A percentile compares a stretch with the other conserved stretches of the same genome.
Evolutionary conservation across 1,284 basidiomycete species (phyloP).

Genomic region (Apiotrichum sp.): DNA sequence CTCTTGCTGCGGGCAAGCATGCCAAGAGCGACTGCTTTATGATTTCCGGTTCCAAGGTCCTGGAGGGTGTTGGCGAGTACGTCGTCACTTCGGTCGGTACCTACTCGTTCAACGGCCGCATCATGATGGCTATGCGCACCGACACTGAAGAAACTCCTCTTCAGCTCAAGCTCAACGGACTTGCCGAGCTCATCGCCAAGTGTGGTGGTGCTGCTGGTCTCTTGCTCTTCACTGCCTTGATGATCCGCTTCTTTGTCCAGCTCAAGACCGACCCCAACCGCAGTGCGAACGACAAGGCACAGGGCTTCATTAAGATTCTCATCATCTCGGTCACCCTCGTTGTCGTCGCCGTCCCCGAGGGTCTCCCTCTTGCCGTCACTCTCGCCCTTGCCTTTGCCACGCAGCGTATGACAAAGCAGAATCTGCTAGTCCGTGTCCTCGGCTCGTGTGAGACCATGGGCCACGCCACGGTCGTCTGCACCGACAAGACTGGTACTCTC

Average conservation of each 20-base stretch:
- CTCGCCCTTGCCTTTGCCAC: conserved; percentile 95
- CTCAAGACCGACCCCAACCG: conserved; percentile 58
- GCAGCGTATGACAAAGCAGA: conserved; percentile 91
- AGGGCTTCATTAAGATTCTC: conserved; percentile 52
- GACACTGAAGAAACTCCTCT: conserved; percentile 63
- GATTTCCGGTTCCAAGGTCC: conserved; percentile 86
- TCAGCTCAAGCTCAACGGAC: conserved; percentile 83
- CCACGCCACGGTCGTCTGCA: conserved; percentile 92
- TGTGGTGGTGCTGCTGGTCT: conserved; percentile 76
- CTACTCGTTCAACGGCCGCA: conserved; percentile 89
- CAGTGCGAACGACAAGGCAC: conserved; percentile 72
- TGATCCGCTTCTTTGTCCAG: conserved; percentile 92
- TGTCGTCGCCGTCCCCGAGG: conserved; percentile 96
- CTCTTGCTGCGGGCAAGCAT: conserved; percentile 37
- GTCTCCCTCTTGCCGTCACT: conserved; percentile 91
- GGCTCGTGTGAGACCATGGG: conserved; percentile 98
- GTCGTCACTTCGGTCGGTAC: conserved; percentile 87
- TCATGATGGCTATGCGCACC: conserved; percentile 65
- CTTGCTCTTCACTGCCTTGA: conserved; percentile 72
- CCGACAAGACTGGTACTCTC: conserved; percentile 83
- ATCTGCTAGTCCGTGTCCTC: conserved; percentile 88
- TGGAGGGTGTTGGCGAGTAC: conserved; percentile 91
- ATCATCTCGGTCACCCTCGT: conserved; percentile 72
- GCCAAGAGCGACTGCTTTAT: conserved; percentile 85
- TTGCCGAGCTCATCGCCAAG: conserved; percentile 93